phyloP scores from a whole-genome alignment of 2,329 filamentous ascomycete genomes.

The Hysterium pulicare region DNA sequence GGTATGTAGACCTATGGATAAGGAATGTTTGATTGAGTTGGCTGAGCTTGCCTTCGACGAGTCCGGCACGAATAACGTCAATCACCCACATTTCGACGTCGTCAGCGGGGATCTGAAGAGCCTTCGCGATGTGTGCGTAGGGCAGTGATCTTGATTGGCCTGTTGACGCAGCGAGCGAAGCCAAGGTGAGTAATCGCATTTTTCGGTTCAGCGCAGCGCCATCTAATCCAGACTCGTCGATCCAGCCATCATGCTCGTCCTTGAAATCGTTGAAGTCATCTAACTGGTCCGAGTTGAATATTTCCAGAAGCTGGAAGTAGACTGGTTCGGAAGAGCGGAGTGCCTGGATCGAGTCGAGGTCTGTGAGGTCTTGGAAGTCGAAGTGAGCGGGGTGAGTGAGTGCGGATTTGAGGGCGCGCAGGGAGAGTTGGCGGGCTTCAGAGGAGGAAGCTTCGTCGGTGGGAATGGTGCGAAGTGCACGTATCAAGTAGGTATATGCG shows the following conservation, averaged over 20 bases:
- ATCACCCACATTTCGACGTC: conserved; percentile 99
- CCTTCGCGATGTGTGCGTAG: conserved; percentile 79
- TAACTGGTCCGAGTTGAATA: conserved; percentile 90
- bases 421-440: conserved; percentile 57
- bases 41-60: conserved; percentile 94
- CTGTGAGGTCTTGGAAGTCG: conserved; percentile 70
- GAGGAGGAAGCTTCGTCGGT: conserved; percentile 52
- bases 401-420: conserved; percentile 65
- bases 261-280: conserved; percentile 96
- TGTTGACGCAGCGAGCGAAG: conserved; percentile 79
- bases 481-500: conserved; percentile 68
- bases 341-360: conserved; percentile 75
- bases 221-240: conserved; percentile 73
- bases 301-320: conserved; percentile 88
- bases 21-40: conserved; percentile 92
- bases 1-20: conserved; percentile 92
- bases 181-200: conserved; percentile 92
- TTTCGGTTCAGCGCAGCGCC: conserved; percentile 78
- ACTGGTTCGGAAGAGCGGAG: conserved; percentile 79
- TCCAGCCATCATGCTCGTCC: conserved; percentile 82
- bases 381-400: conserved; percentile 64
- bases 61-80: conserved; percentile 90
- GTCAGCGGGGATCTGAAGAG: conserved; percentile 74
- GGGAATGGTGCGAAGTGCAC: conserved; percentile 76
- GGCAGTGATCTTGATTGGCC: conserved; percentile 77